These are phyloP conservation scores for Oldenlandia corymbosa DNA, from an alignment of 257 asterid species.

Conservation along the genomic window DNA sequence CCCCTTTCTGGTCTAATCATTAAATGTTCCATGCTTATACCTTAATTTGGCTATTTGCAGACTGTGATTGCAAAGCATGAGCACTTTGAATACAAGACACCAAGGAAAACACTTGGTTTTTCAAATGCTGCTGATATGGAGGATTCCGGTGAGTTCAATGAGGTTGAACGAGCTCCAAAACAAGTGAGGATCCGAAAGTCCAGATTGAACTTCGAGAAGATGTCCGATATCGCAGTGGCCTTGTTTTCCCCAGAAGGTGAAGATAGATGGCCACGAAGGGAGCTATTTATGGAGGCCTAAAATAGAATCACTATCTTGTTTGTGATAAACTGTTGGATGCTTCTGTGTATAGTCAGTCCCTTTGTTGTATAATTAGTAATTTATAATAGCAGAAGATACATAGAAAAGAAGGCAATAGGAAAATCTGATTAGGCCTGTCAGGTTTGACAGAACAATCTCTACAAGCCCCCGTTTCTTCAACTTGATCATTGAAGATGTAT, in stretches of 20 bases:
- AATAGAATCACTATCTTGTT: slow-evolving; percentile 11
- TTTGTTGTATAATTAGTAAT: slow-evolving; percentile 11
- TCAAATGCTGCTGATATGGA: slow-evolving; percentile 17
- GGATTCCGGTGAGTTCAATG: slow-evolving; percentile 19
- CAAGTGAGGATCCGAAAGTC: slow-evolving; percentile 39
- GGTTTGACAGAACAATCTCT: slow-evolving; percentile 20
- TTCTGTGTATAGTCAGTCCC: slow-evolving; percentile 25
- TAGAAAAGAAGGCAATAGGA: not conserved
- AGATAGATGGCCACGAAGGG: slow-evolving; percentile 30
- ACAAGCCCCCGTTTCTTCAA: slow-evolving; percentile 42
- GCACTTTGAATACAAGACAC: slow-evolving; percentile 66
- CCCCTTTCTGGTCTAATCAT: not conserved
- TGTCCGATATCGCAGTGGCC: slow-evolving; percentile 49
- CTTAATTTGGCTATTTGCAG: slow-evolving; percentile 31
- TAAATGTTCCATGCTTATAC: not conserved
- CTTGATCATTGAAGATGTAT: slow-evolving; percentile 42
- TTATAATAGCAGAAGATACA: not conserved
- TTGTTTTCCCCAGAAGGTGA: slow-evolving; percentile 38
- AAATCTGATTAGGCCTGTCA: slow-evolving; percentile 18
- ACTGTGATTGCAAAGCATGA: slow-evolving; percentile 49
- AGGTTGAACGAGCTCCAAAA: slow-evolving; percentile 55
- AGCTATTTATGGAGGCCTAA: slow-evolving; percentile 26
- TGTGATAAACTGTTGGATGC: not conserved
- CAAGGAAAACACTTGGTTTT: slow-evolving; percentile 45
- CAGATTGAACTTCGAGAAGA: slow-evolving; percentile 36